A percentile compares a stretch with the other conserved stretches of the same genome.
These are phyloP conservation scores for Trametes sp. DNA, from an alignment of 1,284 basidiomycete species.

Conservation along the genomic window DNA sequence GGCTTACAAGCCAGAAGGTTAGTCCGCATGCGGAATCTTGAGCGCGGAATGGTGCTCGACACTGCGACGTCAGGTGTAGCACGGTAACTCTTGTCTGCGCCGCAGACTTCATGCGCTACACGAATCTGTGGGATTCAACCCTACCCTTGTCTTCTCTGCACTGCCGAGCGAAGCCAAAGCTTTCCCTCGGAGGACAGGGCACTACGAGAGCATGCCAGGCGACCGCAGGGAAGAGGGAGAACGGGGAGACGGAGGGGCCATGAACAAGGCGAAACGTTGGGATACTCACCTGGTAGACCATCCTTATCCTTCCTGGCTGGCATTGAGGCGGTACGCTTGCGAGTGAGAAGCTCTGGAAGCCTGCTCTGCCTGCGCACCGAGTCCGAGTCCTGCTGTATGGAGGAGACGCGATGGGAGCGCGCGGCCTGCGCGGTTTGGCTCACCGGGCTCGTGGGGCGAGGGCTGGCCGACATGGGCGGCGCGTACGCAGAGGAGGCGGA, in stretches of 20 bases:
- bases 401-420: constrained; percentile 27
- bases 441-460: constrained; percentile 24
- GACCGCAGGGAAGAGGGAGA: not conserved
- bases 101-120: too few relatives aligned
- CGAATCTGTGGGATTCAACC: too few relatives aligned
- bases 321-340: constrained; percentile 30
- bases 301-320: constrained; percentile 27
- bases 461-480: constrained; percentile 17
- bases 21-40: too few relatives aligned
- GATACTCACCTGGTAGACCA: constrained; percentile 21
- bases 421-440: constrained; percentile 22
- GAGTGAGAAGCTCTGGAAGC: constrained; percentile 27
- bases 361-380: constrained; percentile 26
- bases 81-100: too few relatives aligned
- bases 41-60: too few relatives aligned
- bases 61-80: too few relatives aligned
- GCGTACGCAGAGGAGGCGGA: constrained; percentile 28
- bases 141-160: too few relatives aligned
- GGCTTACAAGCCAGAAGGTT: too few relatives aligned
- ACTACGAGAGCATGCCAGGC: not conserved
- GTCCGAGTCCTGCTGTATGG: constrained; percentile 25
- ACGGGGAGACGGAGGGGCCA: not conserved
- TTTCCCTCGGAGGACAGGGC: too few relatives aligned
- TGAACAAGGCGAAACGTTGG: not conserved
- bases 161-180: too few relatives aligned